Evolutionary conservation across 169 alveolate genomes (phyloP).

Genomic region (Plasmodium gonderi): DNA sequence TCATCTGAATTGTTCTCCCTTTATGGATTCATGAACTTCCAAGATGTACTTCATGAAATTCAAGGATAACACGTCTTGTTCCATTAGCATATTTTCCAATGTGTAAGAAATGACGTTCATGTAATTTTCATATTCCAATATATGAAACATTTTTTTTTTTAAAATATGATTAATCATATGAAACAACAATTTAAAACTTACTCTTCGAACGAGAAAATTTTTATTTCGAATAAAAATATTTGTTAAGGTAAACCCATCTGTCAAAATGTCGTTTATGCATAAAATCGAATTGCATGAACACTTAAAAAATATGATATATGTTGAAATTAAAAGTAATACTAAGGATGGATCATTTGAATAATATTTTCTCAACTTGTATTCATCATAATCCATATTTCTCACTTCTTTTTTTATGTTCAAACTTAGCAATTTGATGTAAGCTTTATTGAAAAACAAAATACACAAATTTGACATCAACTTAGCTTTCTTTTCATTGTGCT

Average conservation of each 20-base stretch:
- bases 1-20: background rate
- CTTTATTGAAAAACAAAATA: conserved; percentile 10
- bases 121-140: conserved; percentile 30
- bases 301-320: conserved; percentile 30
- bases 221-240: conserved; percentile 9
- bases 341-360: conserved; percentile 12
- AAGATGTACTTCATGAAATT: conserved; percentile 7
- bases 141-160: conserved; percentile 34
- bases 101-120: conserved; percentile 15
- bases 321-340: conserved; percentile 23
- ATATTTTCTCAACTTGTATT: conserved; percentile 30
- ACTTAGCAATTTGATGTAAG: conserved; percentile 12
- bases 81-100: background rate
- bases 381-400: conserved; percentile 28
- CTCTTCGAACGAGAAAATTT: conserved; percentile 14
- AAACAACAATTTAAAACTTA: conserved; percentile 13
- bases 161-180: conserved; percentile 35
- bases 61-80: conserved; percentile 7
- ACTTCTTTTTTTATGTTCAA: conserved; percentile 16
- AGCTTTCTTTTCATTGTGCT: background rate
- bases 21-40: background rate
- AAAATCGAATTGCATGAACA: conserved; percentile 26
- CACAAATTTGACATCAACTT: conserved; percentile 4
- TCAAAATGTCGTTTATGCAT: conserved; percentile 20
- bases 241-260: conserved; percentile 17